A percentile compares a stretch with the other conserved stretches of the same genome.
These are phyloP conservation scores for Entomortierella chlamydospora DNA, from an alignment of 192 early-diverging fungal genomes.

Conservation along the genomic window DNA sequence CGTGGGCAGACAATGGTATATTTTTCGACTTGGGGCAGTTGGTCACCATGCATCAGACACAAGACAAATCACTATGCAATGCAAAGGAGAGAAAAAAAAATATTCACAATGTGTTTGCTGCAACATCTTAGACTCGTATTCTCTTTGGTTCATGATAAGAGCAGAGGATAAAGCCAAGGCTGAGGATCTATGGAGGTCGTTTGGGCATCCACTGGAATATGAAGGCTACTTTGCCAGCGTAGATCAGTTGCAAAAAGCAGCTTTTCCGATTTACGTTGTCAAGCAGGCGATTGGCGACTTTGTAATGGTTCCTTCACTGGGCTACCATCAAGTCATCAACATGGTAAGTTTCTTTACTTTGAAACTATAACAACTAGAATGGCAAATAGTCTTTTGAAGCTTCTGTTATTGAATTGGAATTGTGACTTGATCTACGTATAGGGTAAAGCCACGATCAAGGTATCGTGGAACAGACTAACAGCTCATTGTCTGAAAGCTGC, in stretches of 20 bases:
- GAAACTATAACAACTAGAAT: no score
- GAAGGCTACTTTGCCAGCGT: slow-evolving; percentile 41
- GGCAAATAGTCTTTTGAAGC: no score
- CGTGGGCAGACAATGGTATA: slow-evolving; percentile 43
- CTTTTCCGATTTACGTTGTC: slow-evolving; percentile 41
- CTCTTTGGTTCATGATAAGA: slow-evolving; percentile 48
- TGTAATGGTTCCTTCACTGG: slow-evolving; percentile 42
- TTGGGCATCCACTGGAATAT: slow-evolving; percentile 35
- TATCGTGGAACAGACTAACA: slow-evolving; percentile 49
- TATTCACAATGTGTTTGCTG: not conserved
- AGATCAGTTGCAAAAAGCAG: slow-evolving; percentile 24
- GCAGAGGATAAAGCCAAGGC: slow-evolving; percentile 28
- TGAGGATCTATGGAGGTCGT: slow-evolving; percentile 21
- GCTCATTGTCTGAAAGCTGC: slow-evolving; percentile 32
- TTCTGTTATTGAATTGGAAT: not conserved
- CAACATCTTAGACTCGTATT: slow-evolving; percentile 19
- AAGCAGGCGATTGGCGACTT: slow-evolving; percentile 47
- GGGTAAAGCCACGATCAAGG: slow-evolving; percentile 51
- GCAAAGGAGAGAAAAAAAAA: no score
- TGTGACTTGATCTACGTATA: slow-evolving; percentile 1
- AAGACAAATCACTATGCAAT: no score
- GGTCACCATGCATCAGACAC: no score
- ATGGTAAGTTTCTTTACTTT: no score
- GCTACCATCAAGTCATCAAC: slow-evolving; percentile 49
- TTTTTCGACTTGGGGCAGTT: not conserved